Evolutionary conservation across 2,329 filamentous ascomycete species (phyloP).

Genomic region (Hymenoscyphus fraxineus): DNA sequence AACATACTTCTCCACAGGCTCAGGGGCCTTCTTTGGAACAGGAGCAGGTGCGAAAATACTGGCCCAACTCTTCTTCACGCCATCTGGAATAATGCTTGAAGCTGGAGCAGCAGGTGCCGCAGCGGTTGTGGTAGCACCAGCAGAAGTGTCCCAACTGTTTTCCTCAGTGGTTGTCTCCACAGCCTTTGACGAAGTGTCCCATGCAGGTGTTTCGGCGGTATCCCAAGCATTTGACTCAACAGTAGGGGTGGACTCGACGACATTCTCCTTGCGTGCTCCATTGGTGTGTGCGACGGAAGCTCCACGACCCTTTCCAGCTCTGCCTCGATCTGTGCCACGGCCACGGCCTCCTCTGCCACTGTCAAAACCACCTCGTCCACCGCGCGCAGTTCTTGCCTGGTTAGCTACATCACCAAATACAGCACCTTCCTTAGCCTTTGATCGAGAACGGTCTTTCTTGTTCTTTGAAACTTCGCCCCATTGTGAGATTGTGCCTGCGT

Average conservation of each 20-base stretch:
- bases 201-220: constrained; percentile 39
- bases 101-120: constrained; percentile 39
- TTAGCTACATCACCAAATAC: constrained; percentile 49
- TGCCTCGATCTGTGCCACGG: constrained; percentile 59
- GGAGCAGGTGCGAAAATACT: constrained; percentile 67
- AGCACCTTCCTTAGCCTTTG: constrained; percentile 62
- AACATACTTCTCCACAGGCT: constrained; percentile 34
- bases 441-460: constrained; percentile 69
- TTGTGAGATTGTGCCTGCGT: constrained; percentile 69
- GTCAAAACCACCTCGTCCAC: constrained; percentile 56
- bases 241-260: constrained; percentile 60
- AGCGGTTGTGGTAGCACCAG: constrained; percentile 37
- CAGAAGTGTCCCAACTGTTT: constrained; percentile 31
- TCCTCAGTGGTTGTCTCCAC: constrained; percentile 37
- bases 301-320: constrained; percentile 57
- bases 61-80: constrained; percentile 63
- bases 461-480: constrained; percentile 81
- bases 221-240: constrained; percentile 66
- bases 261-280: constrained; percentile 56
- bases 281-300: constrained; percentile 60
- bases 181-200: constrained; percentile 33
- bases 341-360: constrained; percentile 58
- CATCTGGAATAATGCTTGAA: constrained; percentile 37
- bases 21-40: constrained; percentile 48
- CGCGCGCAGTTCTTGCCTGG: constrained; percentile 48